Conservation (phyloP, 768 basidiomycete species). For the Mrakia hoshinonis region DNA sequence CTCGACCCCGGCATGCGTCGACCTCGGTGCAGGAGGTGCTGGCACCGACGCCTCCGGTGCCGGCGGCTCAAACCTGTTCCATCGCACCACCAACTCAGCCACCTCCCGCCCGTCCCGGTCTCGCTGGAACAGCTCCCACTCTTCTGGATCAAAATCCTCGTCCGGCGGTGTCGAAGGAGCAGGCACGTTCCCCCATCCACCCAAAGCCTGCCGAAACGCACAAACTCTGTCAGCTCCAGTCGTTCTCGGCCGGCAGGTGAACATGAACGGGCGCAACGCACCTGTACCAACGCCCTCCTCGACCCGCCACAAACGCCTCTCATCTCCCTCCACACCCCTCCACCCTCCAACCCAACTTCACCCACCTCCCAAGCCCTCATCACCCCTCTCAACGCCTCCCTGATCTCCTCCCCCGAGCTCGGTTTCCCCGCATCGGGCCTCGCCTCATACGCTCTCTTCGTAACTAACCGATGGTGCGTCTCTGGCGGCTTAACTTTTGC, state of each 20-base stretch:
- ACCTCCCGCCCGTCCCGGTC: too few species aligned
- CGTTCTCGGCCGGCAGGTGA: too few species aligned
- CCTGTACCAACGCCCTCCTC: conserved; percentile 10
- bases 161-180: neutral
- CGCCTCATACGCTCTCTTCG: conserved; percentile 22
- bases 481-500: conserved; percentile 33
- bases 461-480: conserved; percentile 30
- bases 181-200: conserved; percentile 25
- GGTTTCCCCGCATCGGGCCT: conserved; percentile 13
- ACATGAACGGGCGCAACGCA: neutral
- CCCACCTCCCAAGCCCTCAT: conserved; percentile 34
- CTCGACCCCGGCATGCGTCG: too few species aligned
- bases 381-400: conserved; percentile 31
- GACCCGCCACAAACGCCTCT: conserved; percentile 1
- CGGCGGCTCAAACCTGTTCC: neutral
- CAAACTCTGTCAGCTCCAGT: neutral
- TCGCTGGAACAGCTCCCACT: conserved; percentile 7
- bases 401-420: conserved; percentile 25
- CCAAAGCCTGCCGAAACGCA: conserved; percentile 8
- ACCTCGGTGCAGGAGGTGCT: too few species aligned
- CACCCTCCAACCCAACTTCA: conserved; percentile 35
- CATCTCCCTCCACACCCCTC: conserved; percentile 35
- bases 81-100: neutral
- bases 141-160: neutral
- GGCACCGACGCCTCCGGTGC: neutral